Conservation (phyloP, 2,329 filamentous ascomycete genomes). For the Fusarium continuum region DNA sequence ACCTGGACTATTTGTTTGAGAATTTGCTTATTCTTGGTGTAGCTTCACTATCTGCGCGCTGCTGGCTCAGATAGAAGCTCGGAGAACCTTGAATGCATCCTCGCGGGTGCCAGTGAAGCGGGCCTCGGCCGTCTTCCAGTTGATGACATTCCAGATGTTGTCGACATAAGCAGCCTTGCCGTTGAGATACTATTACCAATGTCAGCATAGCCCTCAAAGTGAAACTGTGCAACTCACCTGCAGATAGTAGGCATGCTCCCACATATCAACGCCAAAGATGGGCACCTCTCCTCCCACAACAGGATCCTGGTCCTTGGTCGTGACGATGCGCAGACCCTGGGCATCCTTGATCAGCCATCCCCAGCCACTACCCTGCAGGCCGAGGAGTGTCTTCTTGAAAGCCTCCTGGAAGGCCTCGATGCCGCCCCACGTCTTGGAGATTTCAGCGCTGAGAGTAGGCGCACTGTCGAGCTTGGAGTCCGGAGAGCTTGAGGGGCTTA, state of each 20-base stretch:
- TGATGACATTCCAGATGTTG: conserved; percentile 81
- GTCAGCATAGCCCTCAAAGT: not conserved
- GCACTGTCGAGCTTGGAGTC: conserved; percentile 66
- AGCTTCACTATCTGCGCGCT: not conserved
- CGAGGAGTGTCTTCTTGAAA: conserved; percentile 72
- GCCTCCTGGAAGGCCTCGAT: conserved; percentile 71
- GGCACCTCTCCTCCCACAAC: conserved; percentile 71
- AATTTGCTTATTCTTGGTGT: not conserved
- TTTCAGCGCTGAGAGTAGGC: conserved; percentile 67
- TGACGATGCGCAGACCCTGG: conserved; percentile 72
- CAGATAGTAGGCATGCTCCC: conserved; percentile 93
- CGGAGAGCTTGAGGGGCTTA: conserved; percentile 67
- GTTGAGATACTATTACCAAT: conserved; percentile 70
- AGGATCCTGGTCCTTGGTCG: conserved; percentile 88
- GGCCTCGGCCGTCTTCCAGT: conserved; percentile 76
- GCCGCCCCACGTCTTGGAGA: conserved; percentile 74
- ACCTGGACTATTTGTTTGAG: no score
- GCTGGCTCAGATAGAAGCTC: conserved; percentile 50
- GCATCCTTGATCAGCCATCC: conserved; percentile 81
- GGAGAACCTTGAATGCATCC: conserved; percentile 57
- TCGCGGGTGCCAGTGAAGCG: conserved; percentile 63
- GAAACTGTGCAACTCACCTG: conserved; percentile 61
- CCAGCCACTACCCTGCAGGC: conserved; percentile 87
- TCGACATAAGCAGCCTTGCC: conserved; percentile 78
- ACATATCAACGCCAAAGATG: conserved; percentile 85